A percentile compares a stretch with the other conserved stretches of the same genome.
These are phyloP conservation scores for Apostasia shenzhenica DNA, from an alignment of 106 monocot genomes.

Conservation along the genomic window DNA sequence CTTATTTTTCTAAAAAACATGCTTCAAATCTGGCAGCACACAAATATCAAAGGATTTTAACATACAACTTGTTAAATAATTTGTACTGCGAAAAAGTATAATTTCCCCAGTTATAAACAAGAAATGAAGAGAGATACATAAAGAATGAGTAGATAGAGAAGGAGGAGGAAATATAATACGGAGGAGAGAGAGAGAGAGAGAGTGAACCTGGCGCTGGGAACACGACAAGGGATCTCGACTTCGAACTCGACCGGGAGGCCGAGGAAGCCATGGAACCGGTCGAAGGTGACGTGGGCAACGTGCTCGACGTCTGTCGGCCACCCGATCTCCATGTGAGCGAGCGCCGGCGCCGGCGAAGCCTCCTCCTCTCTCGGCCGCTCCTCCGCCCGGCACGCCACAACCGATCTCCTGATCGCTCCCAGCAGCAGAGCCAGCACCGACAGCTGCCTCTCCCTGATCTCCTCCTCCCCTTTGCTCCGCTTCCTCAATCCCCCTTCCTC, in stretches of 20 bases:
- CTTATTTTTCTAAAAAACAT: too few species aligned
- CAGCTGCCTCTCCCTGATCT: conserved; percentile 10
- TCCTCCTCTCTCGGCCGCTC: background rate
- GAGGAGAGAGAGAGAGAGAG: background rate
- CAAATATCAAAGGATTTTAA: too few species aligned
- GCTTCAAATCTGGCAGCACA: too few species aligned
- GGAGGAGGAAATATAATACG: background rate
- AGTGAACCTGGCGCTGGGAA: conserved; percentile 7
- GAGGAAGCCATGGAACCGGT: conserved; percentile 9
- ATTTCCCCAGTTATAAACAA: too few species aligned
- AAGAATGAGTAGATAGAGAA: background rate
- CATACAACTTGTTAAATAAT: too few species aligned
- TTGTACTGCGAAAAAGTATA: too few species aligned
- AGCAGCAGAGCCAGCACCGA: conserved; percentile 8
- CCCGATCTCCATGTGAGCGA: conserved; percentile 8
- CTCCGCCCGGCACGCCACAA: conserved; percentile 6
- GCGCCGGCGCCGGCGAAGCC: background rate
- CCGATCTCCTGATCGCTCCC: conserved; percentile 9
- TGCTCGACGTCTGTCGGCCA: conserved; percentile 11
- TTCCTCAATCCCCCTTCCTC: conserved; percentile 13
- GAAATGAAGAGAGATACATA: too few species aligned
- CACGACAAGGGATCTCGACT: conserved; percentile 2
- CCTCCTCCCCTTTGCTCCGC: conserved; percentile 21
- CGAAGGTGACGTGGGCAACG: conserved; percentile 6
- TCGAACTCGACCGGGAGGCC: conserved; percentile 15